Evolutionary conservation across 306 rosid genomes (phyloP), one percentile per base, ranked within the genome.

Genomic region (Trichosanthes cucumerina): DNA sequence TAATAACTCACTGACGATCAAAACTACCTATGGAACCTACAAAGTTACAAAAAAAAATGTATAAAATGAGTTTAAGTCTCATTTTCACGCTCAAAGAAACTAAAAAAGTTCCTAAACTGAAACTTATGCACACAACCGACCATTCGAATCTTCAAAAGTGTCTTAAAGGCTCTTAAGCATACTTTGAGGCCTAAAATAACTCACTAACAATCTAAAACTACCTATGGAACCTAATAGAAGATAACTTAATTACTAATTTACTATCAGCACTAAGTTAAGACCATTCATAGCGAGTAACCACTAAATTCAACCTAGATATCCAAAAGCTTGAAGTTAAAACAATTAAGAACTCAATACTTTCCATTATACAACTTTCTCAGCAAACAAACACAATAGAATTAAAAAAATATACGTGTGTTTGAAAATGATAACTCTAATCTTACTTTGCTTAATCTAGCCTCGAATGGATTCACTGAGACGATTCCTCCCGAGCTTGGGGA

Each of bases 391-490:
- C 44, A 44, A 68, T n/a, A n/a, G n/a, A n/a, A n/a, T n/a, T n/a
- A 12, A 36, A 33, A 23, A 80, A n/a, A n/a, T n/a, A 72, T 24
- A 9, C 36, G 38, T 72, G 41, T 41, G 23, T 44, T 26, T 26
- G 41, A 28, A 72, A 47, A 24, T 7, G 65, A 43, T 7, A 26
- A n/a, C 83, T 84, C 93, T 49, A 96, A 96, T 78, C 91, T 96
- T 83, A 92, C 97, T 70, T 97, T 96, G 78, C 85, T 96, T 81
- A 96, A 96, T 86, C 87, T 96, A 79, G 98, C 99, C 84, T 91
- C 92, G 11, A 96, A 96, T 69, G 98, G 93, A 66, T 91, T 96
- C 83, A 84, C 89, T 0, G 99, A 98, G 47, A 69, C 54, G 12
- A 90, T 96, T 80, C 99, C 99, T 24, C 80, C 76, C 0, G 96